These are phyloP conservation scores for Penicillium decumbens DNA, from an alignment of 2,329 filamentous ascomycete genomes.

Conservation along the genomic window DNA sequence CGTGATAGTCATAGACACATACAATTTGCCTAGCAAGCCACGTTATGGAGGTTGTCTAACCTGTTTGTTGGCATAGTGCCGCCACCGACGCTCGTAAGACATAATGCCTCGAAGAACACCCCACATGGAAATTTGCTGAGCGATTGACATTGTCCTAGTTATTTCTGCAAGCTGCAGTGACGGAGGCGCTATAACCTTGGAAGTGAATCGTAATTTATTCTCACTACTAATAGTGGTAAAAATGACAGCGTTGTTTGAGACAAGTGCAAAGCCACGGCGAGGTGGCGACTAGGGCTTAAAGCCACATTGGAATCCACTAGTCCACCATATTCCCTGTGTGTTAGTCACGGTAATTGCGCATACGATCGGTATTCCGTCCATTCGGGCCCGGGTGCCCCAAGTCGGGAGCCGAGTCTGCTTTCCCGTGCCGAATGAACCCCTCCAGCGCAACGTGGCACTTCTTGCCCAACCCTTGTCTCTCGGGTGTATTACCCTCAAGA, in stretches of 20 bases:
- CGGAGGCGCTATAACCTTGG: background rate
- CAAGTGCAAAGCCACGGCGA: background rate
- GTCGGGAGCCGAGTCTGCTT: constrained; percentile 3
- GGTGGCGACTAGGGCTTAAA: background rate
- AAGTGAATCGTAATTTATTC: background rate
- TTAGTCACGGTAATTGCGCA: constrained; percentile 3
- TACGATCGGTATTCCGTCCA: constrained; percentile 10
- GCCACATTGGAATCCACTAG: background rate
- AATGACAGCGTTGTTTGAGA: background rate
- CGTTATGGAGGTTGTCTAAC: background rate
- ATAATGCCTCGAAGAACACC: background rate
- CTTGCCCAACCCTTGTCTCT: background rate
- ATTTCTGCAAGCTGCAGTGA: background rate
- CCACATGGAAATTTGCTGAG: background rate
- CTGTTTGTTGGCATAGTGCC: background rate
- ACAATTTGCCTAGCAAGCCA: background rate
- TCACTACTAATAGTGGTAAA: background rate
- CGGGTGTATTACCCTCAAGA: background rate
- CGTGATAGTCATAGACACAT: too few species aligned
- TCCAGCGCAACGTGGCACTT: background rate
- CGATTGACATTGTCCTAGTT: background rate
- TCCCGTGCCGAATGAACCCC: constrained; percentile 6
- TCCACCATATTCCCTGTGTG: background rate
- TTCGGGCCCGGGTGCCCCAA: constrained; percentile 4
- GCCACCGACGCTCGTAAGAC: background rate